Evolutionary conservation across 192 early-diverging fungal genomes (phyloP).

Genomic region (Linnemannia elongata): DNA sequence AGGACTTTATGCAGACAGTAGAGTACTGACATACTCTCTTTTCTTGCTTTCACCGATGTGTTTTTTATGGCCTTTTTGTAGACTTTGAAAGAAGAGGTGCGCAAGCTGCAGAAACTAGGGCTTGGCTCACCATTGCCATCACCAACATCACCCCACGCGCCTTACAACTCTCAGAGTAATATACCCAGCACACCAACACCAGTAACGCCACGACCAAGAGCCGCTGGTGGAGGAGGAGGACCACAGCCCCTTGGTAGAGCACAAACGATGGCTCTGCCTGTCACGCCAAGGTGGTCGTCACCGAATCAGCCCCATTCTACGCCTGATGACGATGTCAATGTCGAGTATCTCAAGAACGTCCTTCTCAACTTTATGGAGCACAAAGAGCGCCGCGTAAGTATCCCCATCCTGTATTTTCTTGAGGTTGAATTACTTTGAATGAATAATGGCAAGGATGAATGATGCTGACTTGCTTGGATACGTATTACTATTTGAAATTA

Average conservation of each 20-base stretch:
- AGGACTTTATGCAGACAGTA: no score
- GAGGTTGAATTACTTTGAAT: neutral
- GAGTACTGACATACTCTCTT: neutral
- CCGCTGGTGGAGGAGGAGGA: neutral
- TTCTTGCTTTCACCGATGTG: neutral
- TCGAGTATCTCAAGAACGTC: conserved; percentile 81
- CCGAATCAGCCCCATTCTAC: neutral
- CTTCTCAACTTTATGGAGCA: conserved; percentile 83
- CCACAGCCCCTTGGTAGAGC: neutral
- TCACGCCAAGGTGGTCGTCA: neutral
- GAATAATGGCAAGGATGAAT: neutral
- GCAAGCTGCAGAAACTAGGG: conserved; percentile 65
- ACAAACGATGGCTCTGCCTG: neutral
- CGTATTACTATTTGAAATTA: neutral
- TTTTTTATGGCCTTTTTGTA: conserved; percentile 22
- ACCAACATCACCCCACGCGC: conserved; percentile 30
- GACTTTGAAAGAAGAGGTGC: conserved; percentile 86
- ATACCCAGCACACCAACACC: conserved; percentile 21
- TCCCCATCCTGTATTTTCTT: neutral
- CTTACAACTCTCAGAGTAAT: conserved; percentile 12
- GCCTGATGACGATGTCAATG: conserved; percentile 69
- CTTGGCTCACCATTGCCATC: conserved; percentile 38
- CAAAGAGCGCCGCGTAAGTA: conserved; percentile 75
- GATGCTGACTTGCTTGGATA: neutral
- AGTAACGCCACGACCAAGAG: neutral